Evolutionary conservation across 1,139 yeast species (phyloP), one percentile per base, ranked within the genome.

Genomic region (Yamadazyma epiphylla): DNA sequence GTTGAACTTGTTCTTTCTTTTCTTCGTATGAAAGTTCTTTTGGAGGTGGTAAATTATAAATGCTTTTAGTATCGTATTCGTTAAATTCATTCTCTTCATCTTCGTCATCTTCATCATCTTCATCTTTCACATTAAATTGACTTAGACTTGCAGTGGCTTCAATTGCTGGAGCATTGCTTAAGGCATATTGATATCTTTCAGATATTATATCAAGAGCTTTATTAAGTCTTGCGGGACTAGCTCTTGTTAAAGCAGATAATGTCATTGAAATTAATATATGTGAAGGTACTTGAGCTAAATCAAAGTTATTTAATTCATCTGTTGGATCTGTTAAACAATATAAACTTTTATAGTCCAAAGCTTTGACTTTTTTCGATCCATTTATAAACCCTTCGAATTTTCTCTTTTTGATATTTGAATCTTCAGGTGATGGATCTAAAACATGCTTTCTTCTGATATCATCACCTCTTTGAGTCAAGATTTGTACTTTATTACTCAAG

Each of bases 181-280:
- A 32, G 2, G 59, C 66, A 37, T 55, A 46, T 16, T 43, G 43
- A 38, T 79, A 78, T 36, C 96, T 67, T 10, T 80, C 74, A 22
- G 77, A 65, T 4, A 86, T 74, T 30, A 86, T 77, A 13, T 77
- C 75, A 37, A 87, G 60, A 1, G 86, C 94, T 37, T 77, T 75
- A n/a, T 76, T 63, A 26, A 91, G 63, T 37, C 68, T 72, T 7
- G 64, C 63, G 0, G 70, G 61, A 31, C 75, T 73, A 0, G 77
- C 76, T 24, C 70, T 70, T 29, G 66, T 64, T 46, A 82, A 66
- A 3, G 83, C 88, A 25, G 76, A 73, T 35, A 77, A 62, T 13
- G 82, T 85, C 70, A 81, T 80, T 27, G 75, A 71, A 20, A 72
- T 70, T 33, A 87, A 73, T 4, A 82, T 66, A 34, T 79, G 76